Evolutionary conservation across 2,329 filamentous ascomycete genomes (phyloP), one percentile per base, ranked within the genome.

Genomic region (Annulohypoxylon truncatum): DNA sequence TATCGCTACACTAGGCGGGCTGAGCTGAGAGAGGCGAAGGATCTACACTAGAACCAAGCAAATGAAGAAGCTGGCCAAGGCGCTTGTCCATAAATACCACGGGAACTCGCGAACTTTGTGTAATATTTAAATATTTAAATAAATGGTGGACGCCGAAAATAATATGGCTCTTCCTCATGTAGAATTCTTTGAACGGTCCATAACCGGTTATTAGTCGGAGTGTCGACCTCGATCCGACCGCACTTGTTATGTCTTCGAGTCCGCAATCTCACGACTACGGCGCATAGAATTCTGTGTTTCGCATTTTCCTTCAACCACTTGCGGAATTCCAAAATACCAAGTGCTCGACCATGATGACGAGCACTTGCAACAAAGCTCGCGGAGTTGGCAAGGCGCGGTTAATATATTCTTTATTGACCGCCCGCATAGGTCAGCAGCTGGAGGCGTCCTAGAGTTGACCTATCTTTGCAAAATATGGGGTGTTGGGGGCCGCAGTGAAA

Each of bases 1-100:
- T 20, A 42, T 42, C 38, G 15, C 38, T 38, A 20, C n/a, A 22
- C 48, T 28, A 5, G 38, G 38, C 38, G 38, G 38, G 38, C 38
- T 42, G 44, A 20, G 57, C 57, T 64, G 54, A 59, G 61, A 53
- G 54, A 52, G 35, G 53, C 59, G 58, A 62, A 68, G 62, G 58
- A 61, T 66, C 26, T 5, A 9, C n/a, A 26, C 20, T n/a, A n/a
- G n/a, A n/a, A n/a, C 42, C 42, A n/a, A 10, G 33, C 29, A 4
- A 56, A 56, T 56, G 50, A 38, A 22, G 54, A 29, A 38, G n/a
- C 2, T 28, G 31, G 29, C 18, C 44, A 13, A 31, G 42, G 9
- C 53, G 31, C 29, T 35, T 57, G 51, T 48, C 61, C 10, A 48
- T 56, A 56, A 61, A 61, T 58, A 48, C 61, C 56, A 64, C 29